Percentiles rank a stretch among this genome's conserved stretches.
phyloP scores from a whole-genome alignment of 768 basidiomycete species.

The Suillus plorans region DNA sequence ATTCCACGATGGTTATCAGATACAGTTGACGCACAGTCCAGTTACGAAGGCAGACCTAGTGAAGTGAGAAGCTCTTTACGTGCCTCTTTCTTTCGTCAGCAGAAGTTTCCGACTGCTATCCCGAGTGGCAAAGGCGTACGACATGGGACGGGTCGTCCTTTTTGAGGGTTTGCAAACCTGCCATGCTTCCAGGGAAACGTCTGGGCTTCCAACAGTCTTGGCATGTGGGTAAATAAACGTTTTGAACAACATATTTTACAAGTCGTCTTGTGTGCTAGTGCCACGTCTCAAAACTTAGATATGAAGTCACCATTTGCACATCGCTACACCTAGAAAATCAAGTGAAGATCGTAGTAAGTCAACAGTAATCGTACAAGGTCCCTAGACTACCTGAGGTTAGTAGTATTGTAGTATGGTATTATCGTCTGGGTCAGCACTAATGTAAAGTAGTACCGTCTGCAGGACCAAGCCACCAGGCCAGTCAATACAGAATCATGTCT shows the following conservation, averaged over 20 bases:
- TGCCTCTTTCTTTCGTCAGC: not conserved
- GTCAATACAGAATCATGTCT: not conserved
- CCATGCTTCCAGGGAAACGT: not conserved
- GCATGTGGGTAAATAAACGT: not conserved
- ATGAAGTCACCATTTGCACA: not conserved
- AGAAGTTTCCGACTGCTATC: not conserved
- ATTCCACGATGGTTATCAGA: slow-evolving; percentile 20
- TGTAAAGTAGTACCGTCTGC: not conserved
- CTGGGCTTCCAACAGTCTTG: not conserved
- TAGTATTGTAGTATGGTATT: not conserved
- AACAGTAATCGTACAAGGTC: not conserved
- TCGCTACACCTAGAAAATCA: not conserved
- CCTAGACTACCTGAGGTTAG: not conserved
- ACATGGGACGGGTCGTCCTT: not conserved
- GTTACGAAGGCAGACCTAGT: not conserved
- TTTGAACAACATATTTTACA: not conserved
- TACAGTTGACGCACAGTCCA: slow-evolving; percentile 7
- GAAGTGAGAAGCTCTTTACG: not conserved
- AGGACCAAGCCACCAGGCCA: not conserved
- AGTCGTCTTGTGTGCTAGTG: not conserved
- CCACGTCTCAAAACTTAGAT: not conserved
- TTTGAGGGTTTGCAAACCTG: not conserved
- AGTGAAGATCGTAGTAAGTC: not conserved
- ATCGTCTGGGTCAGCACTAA: not conserved
- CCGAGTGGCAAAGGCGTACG: not conserved